Evolutionary conservation across 768 basidiomycete species (phyloP).

Genomic region (Crucibulum laeve): DNA sequence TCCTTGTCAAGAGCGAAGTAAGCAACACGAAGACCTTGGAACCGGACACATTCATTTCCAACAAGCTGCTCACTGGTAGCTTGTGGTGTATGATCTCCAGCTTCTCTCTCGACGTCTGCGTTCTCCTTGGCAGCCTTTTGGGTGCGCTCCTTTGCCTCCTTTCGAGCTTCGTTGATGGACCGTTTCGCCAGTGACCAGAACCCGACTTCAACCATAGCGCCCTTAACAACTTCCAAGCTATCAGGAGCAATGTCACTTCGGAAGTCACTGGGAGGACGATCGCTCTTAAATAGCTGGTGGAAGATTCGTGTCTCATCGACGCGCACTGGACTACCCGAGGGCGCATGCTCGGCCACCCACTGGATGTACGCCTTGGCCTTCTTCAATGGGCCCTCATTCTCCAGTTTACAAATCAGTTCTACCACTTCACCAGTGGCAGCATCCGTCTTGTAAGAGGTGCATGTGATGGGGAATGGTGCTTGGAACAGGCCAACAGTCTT

Average conservation of each 20-base stretch:
- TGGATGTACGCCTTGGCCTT: conserved; percentile 96
- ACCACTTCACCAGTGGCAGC: conserved; percentile 64
- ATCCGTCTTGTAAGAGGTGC: conserved; percentile 83
- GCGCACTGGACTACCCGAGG: conserved; percentile 75
- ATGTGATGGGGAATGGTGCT: conserved; percentile 88
- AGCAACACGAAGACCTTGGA: conserved; percentile 94
- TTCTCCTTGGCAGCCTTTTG: conserved; percentile 53
- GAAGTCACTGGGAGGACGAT: conserved; percentile 84
- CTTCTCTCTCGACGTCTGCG: conserved; percentile 22
- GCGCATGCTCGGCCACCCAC: conserved; percentile 87
- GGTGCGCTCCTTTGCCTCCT: conserved; percentile 60
- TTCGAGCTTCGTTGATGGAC: conserved; percentile 57
- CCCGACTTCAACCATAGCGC: conserved; percentile 83
- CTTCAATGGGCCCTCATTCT: conserved; percentile 58
- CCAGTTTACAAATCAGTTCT: conserved; percentile 77
- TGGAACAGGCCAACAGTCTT: conserved; percentile 97
- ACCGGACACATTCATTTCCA: conserved; percentile 89
- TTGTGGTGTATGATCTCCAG: conserved; percentile 56
- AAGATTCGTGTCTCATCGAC: conserved; percentile 92
- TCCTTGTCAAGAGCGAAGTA: conserved; percentile 96
- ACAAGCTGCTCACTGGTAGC: conserved; percentile 77
- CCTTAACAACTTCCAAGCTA: conserved; percentile 74
- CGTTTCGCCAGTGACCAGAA: conserved; percentile 82
- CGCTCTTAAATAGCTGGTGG: conserved; percentile 90
- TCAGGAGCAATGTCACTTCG: conserved; percentile 77